Conservation (phyloP, 2,329 filamentous ascomycete genomes). For the Trichoderma atroviride region DNA sequence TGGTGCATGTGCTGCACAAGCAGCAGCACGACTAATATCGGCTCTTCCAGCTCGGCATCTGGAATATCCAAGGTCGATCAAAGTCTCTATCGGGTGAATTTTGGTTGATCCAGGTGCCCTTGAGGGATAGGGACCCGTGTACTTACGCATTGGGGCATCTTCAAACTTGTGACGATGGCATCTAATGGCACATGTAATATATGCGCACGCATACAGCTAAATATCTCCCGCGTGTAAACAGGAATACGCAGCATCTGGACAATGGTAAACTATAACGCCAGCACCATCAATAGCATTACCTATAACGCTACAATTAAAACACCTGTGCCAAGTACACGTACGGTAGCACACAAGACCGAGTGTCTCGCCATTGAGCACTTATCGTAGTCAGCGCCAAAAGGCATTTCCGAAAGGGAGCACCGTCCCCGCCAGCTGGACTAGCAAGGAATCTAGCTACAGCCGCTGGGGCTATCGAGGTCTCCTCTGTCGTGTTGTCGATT, state of each 20-base stretch:
- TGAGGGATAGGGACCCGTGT: background rate
- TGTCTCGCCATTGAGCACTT: slow-evolving; percentile 9
- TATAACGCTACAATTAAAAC: background rate
- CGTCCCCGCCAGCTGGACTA: slow-evolving; percentile 28
- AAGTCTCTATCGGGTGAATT: background rate
- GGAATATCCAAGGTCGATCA: background rate
- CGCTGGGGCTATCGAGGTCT: slow-evolving; percentile 4
- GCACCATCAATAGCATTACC: background rate
- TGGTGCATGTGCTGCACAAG: background rate
- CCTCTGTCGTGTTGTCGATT: slow-evolving; percentile 5
- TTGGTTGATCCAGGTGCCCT: background rate
- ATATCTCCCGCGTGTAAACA: background rate
- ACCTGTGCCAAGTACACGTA: background rate
- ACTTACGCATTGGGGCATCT: background rate
- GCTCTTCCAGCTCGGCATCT: background rate
- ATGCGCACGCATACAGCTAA: background rate
- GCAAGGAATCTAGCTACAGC: background rate
- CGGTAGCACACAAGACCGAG: background rate
- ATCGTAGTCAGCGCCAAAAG: slow-evolving; percentile 6
- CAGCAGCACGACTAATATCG: background rate
- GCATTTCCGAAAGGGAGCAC: slow-evolving; percentile 24
- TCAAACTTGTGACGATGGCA: background rate
- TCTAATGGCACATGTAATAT: background rate
- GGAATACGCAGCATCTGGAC: background rate
- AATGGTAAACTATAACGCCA: background rate